phyloP scores from a whole-genome alignment of 2,329 filamentous ascomycete species.

The Karstenula rhodostoma region DNA sequence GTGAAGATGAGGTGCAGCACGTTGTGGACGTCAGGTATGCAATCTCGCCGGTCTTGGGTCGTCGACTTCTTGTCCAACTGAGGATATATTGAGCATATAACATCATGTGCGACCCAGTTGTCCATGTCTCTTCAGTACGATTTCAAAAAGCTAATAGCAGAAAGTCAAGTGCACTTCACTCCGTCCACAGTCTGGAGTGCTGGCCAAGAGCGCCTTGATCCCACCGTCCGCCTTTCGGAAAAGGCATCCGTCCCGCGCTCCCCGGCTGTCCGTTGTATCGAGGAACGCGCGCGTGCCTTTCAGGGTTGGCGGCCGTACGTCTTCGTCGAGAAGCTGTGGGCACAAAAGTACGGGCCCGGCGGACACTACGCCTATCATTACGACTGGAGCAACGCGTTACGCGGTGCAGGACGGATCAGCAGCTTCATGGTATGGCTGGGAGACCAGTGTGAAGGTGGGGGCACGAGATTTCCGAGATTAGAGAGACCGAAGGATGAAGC shows the following conservation, averaged over 20 bases:
- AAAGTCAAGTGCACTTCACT: slow-evolving; percentile 58
- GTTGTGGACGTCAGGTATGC: slow-evolving; percentile 62
- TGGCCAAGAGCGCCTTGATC: slow-evolving; percentile 57
- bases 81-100: background rate
- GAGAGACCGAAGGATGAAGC: slow-evolving; percentile 51
- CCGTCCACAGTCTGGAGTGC: slow-evolving; percentile 64
- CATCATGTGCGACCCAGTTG: background rate
- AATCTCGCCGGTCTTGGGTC: background rate
- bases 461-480: slow-evolving; percentile 67
- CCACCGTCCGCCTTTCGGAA: slow-evolving; percentile 62
- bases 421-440: slow-evolving; percentile 70
- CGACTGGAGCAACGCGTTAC: slow-evolving; percentile 56
- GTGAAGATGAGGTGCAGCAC: slow-evolving; percentile 57
- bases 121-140: background rate
- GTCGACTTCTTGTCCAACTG: background rate
- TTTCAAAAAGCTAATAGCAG: background rate
- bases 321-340: slow-evolving; percentile 68
- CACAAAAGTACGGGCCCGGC: slow-evolving; percentile 64
- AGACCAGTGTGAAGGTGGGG: slow-evolving; percentile 62
- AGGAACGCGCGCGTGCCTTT: slow-evolving; percentile 64
- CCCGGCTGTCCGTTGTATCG: slow-evolving; percentile 65
- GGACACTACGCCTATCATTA: slow-evolving; percentile 69
- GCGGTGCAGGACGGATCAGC: slow-evolving; percentile 56
- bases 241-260: slow-evolving; percentile 51
- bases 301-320: slow-evolving; percentile 67